These are phyloP conservation scores for Escallonia rubra DNA, from an alignment of 129 eudicot species.

Conservation along the genomic window DNA sequence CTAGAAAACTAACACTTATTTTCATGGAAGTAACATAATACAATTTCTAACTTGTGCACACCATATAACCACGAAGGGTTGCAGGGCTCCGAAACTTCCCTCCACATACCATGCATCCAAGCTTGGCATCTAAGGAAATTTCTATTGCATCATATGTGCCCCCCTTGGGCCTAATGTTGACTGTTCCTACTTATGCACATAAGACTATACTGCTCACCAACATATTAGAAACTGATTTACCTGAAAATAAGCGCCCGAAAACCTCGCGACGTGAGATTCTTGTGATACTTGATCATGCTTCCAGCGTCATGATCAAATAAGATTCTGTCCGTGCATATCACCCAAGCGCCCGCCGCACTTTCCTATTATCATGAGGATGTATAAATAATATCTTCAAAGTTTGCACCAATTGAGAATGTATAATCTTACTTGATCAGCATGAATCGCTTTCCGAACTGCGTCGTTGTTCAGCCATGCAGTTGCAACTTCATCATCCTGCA, in stretches of 20 bases:
- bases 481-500: slow-evolving; percentile 85
- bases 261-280: slow-evolving; percentile 81
- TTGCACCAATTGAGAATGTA: slow-evolving; percentile 1
- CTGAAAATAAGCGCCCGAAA: slow-evolving; percentile 84
- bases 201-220: neutral
- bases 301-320: slow-evolving; percentile 71
- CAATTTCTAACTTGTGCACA: no score
- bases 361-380: slow-evolving; percentile 29
- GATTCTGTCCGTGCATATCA: slow-evolving; percentile 62
- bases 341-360: slow-evolving; percentile 64
- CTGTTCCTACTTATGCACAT: no score
- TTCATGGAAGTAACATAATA: no score
- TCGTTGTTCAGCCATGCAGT: slow-evolving; percentile 76
- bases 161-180: neutral
- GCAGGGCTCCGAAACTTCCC: no score
- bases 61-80: no score
- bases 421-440: slow-evolving; percentile 73
- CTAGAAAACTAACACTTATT: no score
- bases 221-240: slow-evolving; percentile 22
- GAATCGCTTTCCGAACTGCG: slow-evolving; percentile 84
- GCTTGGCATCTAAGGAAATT: neutral
- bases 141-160: no score
- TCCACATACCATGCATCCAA: no score
- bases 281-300: slow-evolving; percentile 91
- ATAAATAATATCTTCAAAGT: slow-evolving; percentile 1